Evolutionary conservation across 2,329 filamentous ascomycete genomes (phyloP).

Genomic region (Zopfia rhizophila): DNA sequence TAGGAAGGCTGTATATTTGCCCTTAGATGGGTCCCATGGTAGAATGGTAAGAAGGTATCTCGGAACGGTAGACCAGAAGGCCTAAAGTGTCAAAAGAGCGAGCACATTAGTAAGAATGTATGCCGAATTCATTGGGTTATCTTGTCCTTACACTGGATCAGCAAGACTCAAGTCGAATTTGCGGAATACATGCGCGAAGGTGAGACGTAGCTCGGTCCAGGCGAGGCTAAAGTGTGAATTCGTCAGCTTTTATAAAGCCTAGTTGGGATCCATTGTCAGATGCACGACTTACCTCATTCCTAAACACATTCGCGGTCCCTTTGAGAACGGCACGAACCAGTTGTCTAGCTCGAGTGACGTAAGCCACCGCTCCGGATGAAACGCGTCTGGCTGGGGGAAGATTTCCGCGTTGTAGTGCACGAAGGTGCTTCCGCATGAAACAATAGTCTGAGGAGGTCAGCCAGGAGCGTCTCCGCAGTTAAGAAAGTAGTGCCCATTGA

Average conservation of each 20-base stretch:
- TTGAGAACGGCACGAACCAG: constrained; percentile 47
- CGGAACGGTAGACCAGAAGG: constrained; percentile 30
- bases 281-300: constrained; percentile 38
- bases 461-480: constrained; percentile 1
- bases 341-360: constrained; percentile 37
- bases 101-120: too few species aligned
- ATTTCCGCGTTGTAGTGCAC: constrained; percentile 45
- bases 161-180: constrained; percentile 43
- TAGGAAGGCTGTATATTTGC: constrained; percentile 26
- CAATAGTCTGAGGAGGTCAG: constrained; percentile 31
- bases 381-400: constrained; percentile 41
- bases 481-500: not conserved
- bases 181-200: constrained; percentile 39
- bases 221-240: constrained; percentile 45
- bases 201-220: constrained; percentile 46
- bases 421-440: constrained; percentile 44
- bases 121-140: too few species aligned
- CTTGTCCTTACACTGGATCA: constrained; percentile 32
- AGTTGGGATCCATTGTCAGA: too few species aligned
- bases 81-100: constrained; percentile 18
- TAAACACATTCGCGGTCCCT: constrained; percentile 47
- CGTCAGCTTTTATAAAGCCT: too few species aligned
- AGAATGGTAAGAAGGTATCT: constrained; percentile 36
- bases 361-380: constrained; percentile 47
- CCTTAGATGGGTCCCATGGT: constrained; percentile 30